phyloP scores from a whole-genome alignment of 2,329 filamentous ascomycete genomes.

The Botrytis fragariae region DNA sequence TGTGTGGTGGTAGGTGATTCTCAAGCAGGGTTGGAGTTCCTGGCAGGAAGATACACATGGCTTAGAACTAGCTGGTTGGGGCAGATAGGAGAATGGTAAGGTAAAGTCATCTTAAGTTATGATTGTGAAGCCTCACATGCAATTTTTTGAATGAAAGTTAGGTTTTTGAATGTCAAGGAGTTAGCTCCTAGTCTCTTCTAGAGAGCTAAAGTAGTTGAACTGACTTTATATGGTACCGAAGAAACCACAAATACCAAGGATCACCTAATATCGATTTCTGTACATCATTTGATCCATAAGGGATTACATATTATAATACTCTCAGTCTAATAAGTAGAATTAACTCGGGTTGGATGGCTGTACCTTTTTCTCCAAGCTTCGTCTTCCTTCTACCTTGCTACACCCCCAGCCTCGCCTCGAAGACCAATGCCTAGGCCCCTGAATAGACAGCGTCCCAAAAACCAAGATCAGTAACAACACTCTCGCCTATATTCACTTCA shows the following conservation, averaged over 20 bases:
- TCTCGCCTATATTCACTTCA: background rate
- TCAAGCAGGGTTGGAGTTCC: no score
- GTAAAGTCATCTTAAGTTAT: background rate
- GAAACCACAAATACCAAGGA: background rate
- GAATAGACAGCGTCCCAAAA: background rate
- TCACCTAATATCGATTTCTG: no score
- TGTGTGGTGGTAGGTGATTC: accelerated
- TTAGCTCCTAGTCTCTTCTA: background rate
- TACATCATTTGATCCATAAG: no score
- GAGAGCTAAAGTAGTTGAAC: background rate
- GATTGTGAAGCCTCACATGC: no score
- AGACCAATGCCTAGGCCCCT: background rate
- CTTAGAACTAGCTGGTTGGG: accelerated
- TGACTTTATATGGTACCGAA: background rate
- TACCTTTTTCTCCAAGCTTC: no score
- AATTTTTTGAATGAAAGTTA: accelerated
- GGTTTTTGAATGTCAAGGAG: background rate
- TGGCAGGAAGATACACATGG: no score
- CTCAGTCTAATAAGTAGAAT: background rate
- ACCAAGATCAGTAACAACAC: background rate
- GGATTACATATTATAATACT: background rate
- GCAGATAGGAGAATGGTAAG: background rate
- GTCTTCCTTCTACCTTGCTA: no score
- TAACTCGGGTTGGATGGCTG: background rate
- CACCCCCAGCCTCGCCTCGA: no score